Percentiles rank a stretch among this genome's conserved stretches.
Conservation (phyloP, 2,329 filamentous ascomycete species). For the Phoma sp. region DNA sequence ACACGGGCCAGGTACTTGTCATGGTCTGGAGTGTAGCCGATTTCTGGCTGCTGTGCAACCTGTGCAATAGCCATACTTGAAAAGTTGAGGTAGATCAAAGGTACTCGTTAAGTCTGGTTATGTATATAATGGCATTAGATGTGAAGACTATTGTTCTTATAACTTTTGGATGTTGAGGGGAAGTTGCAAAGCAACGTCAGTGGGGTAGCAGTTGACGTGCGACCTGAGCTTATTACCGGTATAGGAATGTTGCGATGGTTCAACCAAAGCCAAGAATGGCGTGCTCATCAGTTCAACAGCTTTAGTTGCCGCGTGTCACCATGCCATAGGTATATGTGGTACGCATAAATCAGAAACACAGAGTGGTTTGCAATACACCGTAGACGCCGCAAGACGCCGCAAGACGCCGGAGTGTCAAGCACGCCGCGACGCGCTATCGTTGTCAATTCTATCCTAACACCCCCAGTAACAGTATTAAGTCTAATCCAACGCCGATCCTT, state of each 20-base stretch:
- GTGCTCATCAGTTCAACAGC: too few relatives aligned
- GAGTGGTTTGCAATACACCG: background rate
- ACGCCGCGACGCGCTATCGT: too few relatives aligned
- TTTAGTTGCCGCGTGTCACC: slow-evolving; percentile 1
- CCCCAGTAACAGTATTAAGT: background rate
- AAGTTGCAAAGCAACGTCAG: slow-evolving; percentile 16
- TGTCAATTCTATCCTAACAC: too few relatives aligned
- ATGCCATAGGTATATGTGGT: background rate
- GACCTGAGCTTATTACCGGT: slow-evolving; percentile 12
- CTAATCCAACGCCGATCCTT: background rate
- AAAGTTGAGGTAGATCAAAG: background rate
- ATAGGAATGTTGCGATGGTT: slow-evolving; percentile 7
- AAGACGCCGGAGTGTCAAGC: background rate
- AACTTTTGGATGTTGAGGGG: background rate
- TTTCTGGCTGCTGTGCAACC: slow-evolving; percentile 60
- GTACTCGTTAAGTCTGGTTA: background rate
- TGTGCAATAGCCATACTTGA: slow-evolving; percentile 26
- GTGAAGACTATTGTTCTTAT: background rate
- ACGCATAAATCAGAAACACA: background rate
- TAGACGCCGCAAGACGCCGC: background rate
- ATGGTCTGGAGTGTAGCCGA: slow-evolving; percentile 63
- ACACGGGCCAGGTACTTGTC: slow-evolving; percentile 62
- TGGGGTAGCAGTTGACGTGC: slow-evolving; percentile 22
- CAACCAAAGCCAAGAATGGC: slow-evolving; percentile 15
- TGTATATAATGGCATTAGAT: background rate